Base-by-base conservation (phyloP, 1,139 yeast genomes). In the Suhomyces atakaporum region DNA sequence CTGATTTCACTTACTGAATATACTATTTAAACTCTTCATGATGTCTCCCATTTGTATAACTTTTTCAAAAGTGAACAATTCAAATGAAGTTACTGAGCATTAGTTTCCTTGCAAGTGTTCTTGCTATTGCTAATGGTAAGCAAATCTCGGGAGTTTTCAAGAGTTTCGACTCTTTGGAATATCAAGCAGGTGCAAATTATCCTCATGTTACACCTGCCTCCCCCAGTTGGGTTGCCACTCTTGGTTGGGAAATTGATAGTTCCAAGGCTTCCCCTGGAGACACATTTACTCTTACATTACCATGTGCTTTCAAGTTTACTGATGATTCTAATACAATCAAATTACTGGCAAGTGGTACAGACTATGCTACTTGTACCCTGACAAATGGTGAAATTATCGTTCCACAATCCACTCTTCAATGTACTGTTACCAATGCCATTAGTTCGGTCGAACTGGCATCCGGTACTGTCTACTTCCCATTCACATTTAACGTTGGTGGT, bases 241-340 rank as follows among this genome's bases (percentile, higher is more conserved):
- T 63, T n/a, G 36, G 41, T 3, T 64, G 69, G 69, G 25, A 32
- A 2, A 45, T 64, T 7, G 31, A 39, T n/a, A 60, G 59, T 10
- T 18, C 49, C 7, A 35, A 44, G 1, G 50, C 53, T 3, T 24
- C 34, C 1, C 37, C 63, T 0, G 66, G 66, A 12, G 69, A 64
- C 39, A 61, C 67, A 7, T 63, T 64, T 44, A 46, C 57, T 1
- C 56, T 64, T 35, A 37, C 32, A 9, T 39, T 64, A 45, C 66
- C 67, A 4, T 53, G 63, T 46, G 68, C 58, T 6, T 63, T 51
- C 40, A 60, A 59, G 35, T 60, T 62, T 33, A 55, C 63, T 3
- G 30, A 57, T 4, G 16, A 45, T 7, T 25, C 48, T 11, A 5
- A 39, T 3, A 26, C 47, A 3, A 30, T 61, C 5, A 31, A 40